Percentiles rank a stretch among this genome's conserved stretches.
Conservation (phyloP, 2,329 filamentous ascomycete species). For the Rutstroemia sydowiana region DNA sequence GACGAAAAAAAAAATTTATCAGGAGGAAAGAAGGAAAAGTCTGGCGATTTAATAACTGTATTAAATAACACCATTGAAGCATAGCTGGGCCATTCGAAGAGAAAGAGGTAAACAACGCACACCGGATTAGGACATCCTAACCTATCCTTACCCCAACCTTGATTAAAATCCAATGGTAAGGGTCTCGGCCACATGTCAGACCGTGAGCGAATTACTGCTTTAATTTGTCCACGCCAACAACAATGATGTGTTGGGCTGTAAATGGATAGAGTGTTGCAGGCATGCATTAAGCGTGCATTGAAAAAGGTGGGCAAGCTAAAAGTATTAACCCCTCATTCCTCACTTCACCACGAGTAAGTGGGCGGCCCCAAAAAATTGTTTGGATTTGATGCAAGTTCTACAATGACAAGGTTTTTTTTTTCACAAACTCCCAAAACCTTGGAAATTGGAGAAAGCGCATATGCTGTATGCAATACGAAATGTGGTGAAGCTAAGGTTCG, state of each 20-base stretch:
- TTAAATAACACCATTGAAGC: background rate
- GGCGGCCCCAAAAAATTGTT: background rate
- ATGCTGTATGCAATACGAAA: background rate
- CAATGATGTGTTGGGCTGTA: constrained; percentile 12
- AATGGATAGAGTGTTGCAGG: constrained; percentile 11
- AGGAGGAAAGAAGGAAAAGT: background rate
- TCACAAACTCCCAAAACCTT: constrained; percentile 2
- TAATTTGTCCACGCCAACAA: constrained; percentile 9
- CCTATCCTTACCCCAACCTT: background rate
- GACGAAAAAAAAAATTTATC: background rate
- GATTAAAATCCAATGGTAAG: constrained; percentile 3
- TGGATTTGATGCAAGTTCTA: constrained; percentile 2
- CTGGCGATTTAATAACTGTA: background rate
- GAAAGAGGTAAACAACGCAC: background rate
- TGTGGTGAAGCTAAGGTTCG: background rate
- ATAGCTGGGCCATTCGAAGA: background rate
- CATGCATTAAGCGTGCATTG: constrained; percentile 10
- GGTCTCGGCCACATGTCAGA: constrained; percentile 8
- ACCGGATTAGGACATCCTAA: constrained; percentile 1
- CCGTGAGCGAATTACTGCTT: constrained; percentile 2
- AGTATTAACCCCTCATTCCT: constrained; percentile 7
- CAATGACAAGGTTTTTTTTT: background rate
- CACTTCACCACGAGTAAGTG: background rate
- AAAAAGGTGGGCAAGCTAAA: constrained; percentile 10
- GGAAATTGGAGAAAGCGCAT: constrained; percentile 4